A percentile compares a stretch with the other conserved stretches of the same genome.
phyloP scores from a whole-genome alignment of 2,329 filamentous ascomycete species.

The Fusarium camptoceras region DNA sequence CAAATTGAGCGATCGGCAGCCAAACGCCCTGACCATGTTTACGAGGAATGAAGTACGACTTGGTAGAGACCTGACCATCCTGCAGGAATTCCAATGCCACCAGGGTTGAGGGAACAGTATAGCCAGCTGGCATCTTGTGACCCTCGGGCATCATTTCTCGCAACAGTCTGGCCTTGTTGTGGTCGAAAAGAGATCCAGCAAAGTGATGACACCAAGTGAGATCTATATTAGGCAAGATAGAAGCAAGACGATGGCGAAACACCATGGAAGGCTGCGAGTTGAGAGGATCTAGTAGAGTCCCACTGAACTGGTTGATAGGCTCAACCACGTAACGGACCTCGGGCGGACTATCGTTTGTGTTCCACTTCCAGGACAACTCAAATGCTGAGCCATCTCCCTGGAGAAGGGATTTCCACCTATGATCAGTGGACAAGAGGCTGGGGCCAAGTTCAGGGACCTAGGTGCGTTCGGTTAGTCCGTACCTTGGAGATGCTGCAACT shows the following conservation, averaged over 20 bases:
- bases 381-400: not conserved
- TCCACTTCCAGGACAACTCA: not conserved
- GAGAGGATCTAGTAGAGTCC: not conserved
- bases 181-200: not conserved
- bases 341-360: not conserved
- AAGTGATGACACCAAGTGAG: not conserved
- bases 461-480: too few species aligned
- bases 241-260: not conserved
- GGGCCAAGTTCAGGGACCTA: not conserved
- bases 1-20: not conserved
- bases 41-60: conserved; percentile 1
- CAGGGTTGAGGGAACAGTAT: not conserved
- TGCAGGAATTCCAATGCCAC: not conserved
- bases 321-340: not conserved
- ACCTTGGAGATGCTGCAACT: too few species aligned
- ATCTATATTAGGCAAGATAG: not conserved
- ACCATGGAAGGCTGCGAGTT: not conserved
- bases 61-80: not conserved
- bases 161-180: not conserved
- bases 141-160: not conserved
- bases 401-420: not conserved
- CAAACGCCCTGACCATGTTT: not conserved
- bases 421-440: not conserved
- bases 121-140: not conserved
- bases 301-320: not conserved